Percentiles rank a stretch among this genome's conserved stretches.
Conservation (phyloP, 2,329 filamentous ascomycete genomes). For the Alternaria gaisen region DNA sequence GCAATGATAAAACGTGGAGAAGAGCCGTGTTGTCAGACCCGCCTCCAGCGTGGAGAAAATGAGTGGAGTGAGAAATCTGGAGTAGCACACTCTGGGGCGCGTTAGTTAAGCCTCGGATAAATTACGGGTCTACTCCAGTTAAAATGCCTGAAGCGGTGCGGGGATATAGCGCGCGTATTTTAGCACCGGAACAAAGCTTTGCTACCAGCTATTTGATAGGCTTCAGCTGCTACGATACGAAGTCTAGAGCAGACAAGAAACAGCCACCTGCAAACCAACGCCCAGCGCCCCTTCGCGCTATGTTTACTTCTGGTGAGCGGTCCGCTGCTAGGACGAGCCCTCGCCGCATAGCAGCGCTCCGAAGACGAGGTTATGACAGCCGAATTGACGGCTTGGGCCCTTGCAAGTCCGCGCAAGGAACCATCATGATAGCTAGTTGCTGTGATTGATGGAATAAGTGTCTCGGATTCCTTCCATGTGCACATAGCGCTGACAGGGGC, state of each 20-base stretch:
- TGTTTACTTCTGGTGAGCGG: conserved; percentile 26
- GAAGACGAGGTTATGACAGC: conserved; percentile 23
- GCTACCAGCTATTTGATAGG: conserved; percentile 26
- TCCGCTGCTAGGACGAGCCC: conserved; percentile 30
- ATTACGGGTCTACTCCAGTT: conserved; percentile 5
- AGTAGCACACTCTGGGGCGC: conserved; percentile 1
- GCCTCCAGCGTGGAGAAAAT: conserved; percentile 1
- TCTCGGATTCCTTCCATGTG: not conserved
- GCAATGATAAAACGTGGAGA: not conserved
- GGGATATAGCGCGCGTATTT: conserved; percentile 13
- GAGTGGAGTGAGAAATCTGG: conserved; percentile 2
- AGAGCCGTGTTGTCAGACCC: not conserved
- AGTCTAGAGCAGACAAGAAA: conserved; percentile 13
- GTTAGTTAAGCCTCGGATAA: not conserved
- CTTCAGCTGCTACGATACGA: conserved; percentile 11
- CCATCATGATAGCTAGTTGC: conserved; percentile 18
- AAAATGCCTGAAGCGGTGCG: conserved; percentile 21
- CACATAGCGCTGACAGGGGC: conserved; percentile 4
- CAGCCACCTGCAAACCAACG: conserved; percentile 16
- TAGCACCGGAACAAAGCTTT: conserved; percentile 28
- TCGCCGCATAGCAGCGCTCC: conserved; percentile 21
- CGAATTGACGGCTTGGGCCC: conserved; percentile 19
- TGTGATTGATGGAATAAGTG: conserved; percentile 37
- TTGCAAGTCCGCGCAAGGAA: conserved; percentile 20
- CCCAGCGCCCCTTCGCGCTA: conserved; percentile 15